Conservation (phyloP, 441 rosid genomes). For the Erodium trifolium region DNA sequence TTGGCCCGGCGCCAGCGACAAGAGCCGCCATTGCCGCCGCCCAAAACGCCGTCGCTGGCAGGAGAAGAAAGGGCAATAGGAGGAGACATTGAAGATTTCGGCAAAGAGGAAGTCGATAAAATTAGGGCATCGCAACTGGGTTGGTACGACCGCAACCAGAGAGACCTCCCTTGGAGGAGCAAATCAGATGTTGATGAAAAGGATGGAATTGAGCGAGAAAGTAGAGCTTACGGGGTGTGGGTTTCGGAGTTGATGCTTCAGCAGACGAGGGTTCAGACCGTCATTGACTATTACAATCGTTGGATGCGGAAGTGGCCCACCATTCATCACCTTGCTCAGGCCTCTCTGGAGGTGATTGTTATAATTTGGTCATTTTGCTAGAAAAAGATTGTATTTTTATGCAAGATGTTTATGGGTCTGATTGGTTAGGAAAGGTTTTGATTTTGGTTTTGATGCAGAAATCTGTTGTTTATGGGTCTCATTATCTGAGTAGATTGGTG, state of each 20-base stretch:
- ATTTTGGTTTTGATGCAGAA: background rate
- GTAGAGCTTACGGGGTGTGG: conserved; percentile 81
- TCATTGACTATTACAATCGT: conserved; percentile 67
- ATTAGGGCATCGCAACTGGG: conserved; percentile 46
- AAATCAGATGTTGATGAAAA: conserved; percentile 12
- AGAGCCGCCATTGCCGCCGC: background rate
- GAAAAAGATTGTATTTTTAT: conserved; percentile 1
- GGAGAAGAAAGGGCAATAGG: conserved; percentile 15
- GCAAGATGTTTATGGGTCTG: background rate
- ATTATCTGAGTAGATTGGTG: background rate
- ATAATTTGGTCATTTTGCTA: background rate
- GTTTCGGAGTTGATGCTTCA: conserved; percentile 94
- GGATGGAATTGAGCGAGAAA: conserved; percentile 27
- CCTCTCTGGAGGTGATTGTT: conserved; percentile 69
- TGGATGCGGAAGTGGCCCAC: conserved; percentile 94
- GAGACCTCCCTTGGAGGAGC: conserved; percentile 79
- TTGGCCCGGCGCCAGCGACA: background rate
- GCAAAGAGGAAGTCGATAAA: conserved; percentile 35
- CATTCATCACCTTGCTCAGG: conserved; percentile 53
- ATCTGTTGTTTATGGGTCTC: background rate
- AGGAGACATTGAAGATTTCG: conserved; percentile 70
- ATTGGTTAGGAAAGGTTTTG: background rate
- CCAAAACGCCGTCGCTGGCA: background rate
- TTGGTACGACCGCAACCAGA: conserved; percentile 61
- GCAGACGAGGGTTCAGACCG: conserved; percentile 90